These are phyloP conservation scores for Adansonia madagascariensis DNA, from an alignment of 441 rosid genomes.

Conservation along the genomic window DNA sequence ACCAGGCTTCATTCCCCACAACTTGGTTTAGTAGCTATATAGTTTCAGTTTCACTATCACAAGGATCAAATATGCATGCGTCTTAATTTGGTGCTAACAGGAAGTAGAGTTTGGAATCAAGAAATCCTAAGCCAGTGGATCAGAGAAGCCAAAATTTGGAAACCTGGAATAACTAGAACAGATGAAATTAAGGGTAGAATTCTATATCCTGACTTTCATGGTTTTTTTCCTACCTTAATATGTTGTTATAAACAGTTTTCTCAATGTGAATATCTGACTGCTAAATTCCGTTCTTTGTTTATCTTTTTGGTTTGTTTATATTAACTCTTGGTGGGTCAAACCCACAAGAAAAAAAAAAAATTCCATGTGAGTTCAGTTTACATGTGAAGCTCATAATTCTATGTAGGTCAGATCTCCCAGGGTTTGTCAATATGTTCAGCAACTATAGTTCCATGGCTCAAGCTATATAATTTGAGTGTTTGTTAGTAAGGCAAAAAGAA, in stretches of 20 bases:
- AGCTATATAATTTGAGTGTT: background rate
- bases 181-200: slow-evolving; percentile 4
- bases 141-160: background rate
- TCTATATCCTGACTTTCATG: background rate
- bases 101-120: background rate
- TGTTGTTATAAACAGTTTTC: slow-evolving; percentile 7
- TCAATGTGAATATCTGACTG: slow-evolving; percentile 29
- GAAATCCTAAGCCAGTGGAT: background rate
- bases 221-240: background rate
- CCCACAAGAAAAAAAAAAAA: slow-evolving; percentile 4
- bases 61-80: background rate
- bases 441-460: slow-evolving; percentile 25
- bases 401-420: slow-evolving; percentile 37
- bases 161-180: background rate
- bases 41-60: background rate
- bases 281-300: slow-evolving; percentile 12
- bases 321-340: slow-evolving; percentile 36
- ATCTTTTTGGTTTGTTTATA: slow-evolving; percentile 11
- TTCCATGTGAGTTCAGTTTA: slow-evolving; percentile 29
- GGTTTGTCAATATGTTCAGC: slow-evolving; percentile 24
- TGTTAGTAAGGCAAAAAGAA: background rate
- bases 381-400: slow-evolving; percentile 44
- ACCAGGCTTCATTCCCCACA: slow-evolving; percentile 82
- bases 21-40: slow-evolving; percentile 30
- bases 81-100: background rate